Evolutionary conservation across 768 basidiomycete genomes (phyloP), one percentile per base, ranked within the genome.

Genomic region (Asterophora lycoperdoides): DNA sequence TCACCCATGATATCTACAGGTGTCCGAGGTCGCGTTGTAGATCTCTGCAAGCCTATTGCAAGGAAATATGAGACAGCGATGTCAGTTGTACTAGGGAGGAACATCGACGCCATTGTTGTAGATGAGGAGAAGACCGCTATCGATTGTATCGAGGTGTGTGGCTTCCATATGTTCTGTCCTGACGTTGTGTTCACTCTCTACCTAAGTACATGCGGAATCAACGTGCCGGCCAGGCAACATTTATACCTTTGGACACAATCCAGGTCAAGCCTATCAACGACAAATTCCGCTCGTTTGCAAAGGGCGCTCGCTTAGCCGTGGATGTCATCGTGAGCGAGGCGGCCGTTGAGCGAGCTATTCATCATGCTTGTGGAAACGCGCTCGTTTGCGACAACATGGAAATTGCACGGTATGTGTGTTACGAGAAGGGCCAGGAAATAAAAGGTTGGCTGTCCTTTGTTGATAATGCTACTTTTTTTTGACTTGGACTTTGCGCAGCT

Each of bases 211-310:
- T 99, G 81, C 86, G 93, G 53, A 93, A 87, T 52, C 93, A 96
- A 67, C 87, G 94, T 30, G 83, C 89, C 0, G 96, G 95, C 1
- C 91, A 93, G 68, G 95, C 95, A 10, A 99, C 96, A 0, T 98
- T 98, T 71, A 88, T 99, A 39, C 96, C 96, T 0, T 83, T 99
- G n/a, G 95, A 98, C 64, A 94, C 93, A 8, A 95, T 98, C 56
- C 90, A 93, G 61, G 86, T 87, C 29, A 97, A 95, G 64, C 84
- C 93, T 1, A 76, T 93, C 54, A 93, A 93, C 55, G 96, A 98
- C 69, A 93, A 93, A 64, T 93, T 89, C 68, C 84, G 96, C 18
- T 85, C 87, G 5, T 91, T 94, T 60, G 90, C 87, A 2, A 90
- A 92, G 57, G 90, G 89, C 0, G 88, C 89, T 3, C 73, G 91